Evolutionary conservation across 176 grass and related monocot genomes (phyloP).

Genomic region (bread wheat (Triticum aestivum)): IWGSC_CS_RefSeq_v2.1 NC_057806.1:587068445-587068944

Average conservation of each 20-base stretch:
- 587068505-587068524: constrained; percentile 68
- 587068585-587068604: background rate
- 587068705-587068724: constrained; percentile 56
- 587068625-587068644: background rate
- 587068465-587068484: constrained; percentile 75
- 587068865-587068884: constrained; percentile 79
- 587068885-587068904: constrained; percentile 67
- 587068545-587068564: background rate
- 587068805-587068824: constrained; percentile 79
- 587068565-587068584: background rate
- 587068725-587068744: constrained; percentile 57
- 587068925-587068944: background rate
- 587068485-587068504: constrained; percentile 25
- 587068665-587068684: constrained; percentile 75
- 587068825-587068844: constrained; percentile 75
- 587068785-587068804: constrained; percentile 67
- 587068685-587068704: constrained; percentile 82
- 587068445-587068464: constrained; percentile 58
- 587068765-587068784: constrained; percentile 67
- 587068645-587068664: constrained; percentile 45
- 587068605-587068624: background rate
- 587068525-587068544: constrained; percentile 28
- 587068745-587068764: constrained; percentile 61
- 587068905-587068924: constrained; percentile 5
- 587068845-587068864: constrained; percentile 71